phyloP scores from a whole-genome alignment of 2,329 filamentous ascomycete genomes.

The Lasiodiplodia hormozganensis region DNA sequence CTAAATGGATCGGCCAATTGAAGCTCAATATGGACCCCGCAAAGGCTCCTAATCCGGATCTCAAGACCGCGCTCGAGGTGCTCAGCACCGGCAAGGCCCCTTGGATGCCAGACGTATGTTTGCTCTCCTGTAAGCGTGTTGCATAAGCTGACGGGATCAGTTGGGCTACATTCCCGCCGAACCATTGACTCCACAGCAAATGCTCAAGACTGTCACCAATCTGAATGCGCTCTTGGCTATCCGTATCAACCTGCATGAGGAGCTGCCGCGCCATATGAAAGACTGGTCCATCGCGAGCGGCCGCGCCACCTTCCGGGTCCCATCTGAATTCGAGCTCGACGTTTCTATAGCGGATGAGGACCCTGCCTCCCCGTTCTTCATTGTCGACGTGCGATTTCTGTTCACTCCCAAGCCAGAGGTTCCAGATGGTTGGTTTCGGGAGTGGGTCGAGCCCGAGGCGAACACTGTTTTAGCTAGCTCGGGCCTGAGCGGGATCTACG shows the following conservation, averaged over 20 bases:
- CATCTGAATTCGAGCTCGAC: conserved; percentile 89
- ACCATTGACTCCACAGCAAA: conserved; percentile 72
- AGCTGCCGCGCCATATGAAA: conserved; percentile 78
- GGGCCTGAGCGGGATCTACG: conserved; percentile 81
- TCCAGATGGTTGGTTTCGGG: conserved; percentile 65
- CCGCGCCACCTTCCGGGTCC: conserved; percentile 86
- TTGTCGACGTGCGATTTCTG: conserved; percentile 87
- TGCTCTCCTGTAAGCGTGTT: conserved; percentile 26
- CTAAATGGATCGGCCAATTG: conserved; percentile 69
- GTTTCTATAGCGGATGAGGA: conserved; percentile 89
- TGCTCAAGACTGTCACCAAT: conserved; percentile 76
- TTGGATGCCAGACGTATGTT: conserved; percentile 78
- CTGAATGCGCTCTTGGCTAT: conserved; percentile 84
- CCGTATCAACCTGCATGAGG: conserved; percentile 83
- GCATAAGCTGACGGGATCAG: conserved; percentile 47
- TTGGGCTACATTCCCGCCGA: conserved; percentile 79
- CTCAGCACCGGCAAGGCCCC: conserved; percentile 78
- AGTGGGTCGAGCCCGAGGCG: conserved; percentile 71
- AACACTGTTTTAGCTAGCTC: conserved; percentile 73
- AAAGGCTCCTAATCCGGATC: conserved; percentile 85
- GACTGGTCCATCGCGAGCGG: conserved; percentile 82
- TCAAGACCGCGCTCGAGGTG: conserved; percentile 86
- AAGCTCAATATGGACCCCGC: conserved; percentile 75
- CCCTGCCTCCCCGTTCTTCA: conserved; percentile 84
- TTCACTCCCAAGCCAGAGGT: conserved; percentile 74